Evolutionary conservation across 768 basidiomycete species (phyloP), one percentile per base, ranked within the genome.

Genomic region (Termitomyces bulborhizus): DNA sequence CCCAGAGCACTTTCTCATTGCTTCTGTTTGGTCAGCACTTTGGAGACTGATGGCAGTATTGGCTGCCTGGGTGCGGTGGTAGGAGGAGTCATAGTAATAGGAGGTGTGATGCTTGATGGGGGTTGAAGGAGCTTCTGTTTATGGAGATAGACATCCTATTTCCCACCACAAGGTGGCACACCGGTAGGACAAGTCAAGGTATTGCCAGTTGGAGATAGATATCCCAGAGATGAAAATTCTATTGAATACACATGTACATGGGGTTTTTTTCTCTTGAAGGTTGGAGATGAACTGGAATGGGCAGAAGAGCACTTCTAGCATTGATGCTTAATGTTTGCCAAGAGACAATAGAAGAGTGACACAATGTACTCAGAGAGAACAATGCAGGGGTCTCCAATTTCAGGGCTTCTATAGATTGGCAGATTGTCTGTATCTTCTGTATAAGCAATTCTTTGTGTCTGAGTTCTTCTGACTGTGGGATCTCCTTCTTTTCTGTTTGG

Each of bases 81-180:
- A 27, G 68, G 51, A 27, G 79, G 74, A 7, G 81, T 80, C n/a
- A 86, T 83, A 6, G 76, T 71, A 62, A 93, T 92, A 1, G 91
- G 90, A n/a, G 84, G 76, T 15, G 90, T 82, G 43, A 90, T 79
- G 6, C 91, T 89, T 18, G 85, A 79, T 8, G 91, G 90, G 42
- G 92, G 91, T 63, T 90, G 88, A 57, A 94, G 70, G 15, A 97
- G 76, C 65, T 88, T 91, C 53, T 93, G 82, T 48, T 95, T 90
- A 44, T 83, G 84, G 47, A 93, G 79, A 67, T 97, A 96, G 43
- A 79, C 71, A 58, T 95, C 88, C 93, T 93, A 97, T 60, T 89
- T 85, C n/a, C 81, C 77, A 42, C 88, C 83, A 47, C 79, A 80
- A 39, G 88, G 69, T n/a, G 88, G 88, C 5, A 76, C 85, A 61